Base-by-base conservation (phyloP, 2,329 filamentous ascomycete species). In the Talaromyces sp. region DNA sequence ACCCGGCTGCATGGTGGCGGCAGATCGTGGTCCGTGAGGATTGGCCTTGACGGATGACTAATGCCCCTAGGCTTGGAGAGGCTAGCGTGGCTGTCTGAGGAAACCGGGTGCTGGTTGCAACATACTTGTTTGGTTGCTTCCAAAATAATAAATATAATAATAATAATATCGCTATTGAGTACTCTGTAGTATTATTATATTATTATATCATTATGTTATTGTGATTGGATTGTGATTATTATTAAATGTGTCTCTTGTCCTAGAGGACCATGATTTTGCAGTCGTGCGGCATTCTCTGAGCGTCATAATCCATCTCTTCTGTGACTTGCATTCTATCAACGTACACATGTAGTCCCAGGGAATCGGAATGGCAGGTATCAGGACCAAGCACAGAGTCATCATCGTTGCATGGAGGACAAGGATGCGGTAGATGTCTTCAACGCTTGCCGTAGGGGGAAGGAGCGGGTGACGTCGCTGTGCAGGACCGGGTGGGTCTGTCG, bases 1-100 rank as follows among this genome's bases (percentile, higher is more conserved):
- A 58, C 57, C 32, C 50, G 59, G 26, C 46, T 59, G 60, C 60
- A 59, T 58, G 56, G 60, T 56, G 56, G 60, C 60, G 60, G 60
- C 52, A 56, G 60, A 62, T 62, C 60, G 46, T 59, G 60, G 56
- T 62, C 27, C 58, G 53, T 55, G 53, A 55, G 19, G 53, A 55
- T 35, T 26, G 24, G 49, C 17, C 49, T 38, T 41, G 32, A 38
- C 53, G n/a, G 53, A 38, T 55, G 53, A 35, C 29, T 38, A 41
- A 29, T 29, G 3, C 17, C 51, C 8, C 51, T 52, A 52, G 5
- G 3, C 17, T n/a, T 8, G 3, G 10, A 3, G 14, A 5, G 35
- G 11, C 35, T 41, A 41, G 35, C 17, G 38, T 17, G 38, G 8
- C 17, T 19, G 38, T 43, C 38, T 19, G 14, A 4, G 17, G 2